A percentile compares a stretch with the other conserved stretches of the same genome.
These are phyloP conservation scores for Neofusicoccum ribis DNA, from an alignment of 2,329 filamentous ascomycete genomes.

Conservation along the genomic window DNA sequence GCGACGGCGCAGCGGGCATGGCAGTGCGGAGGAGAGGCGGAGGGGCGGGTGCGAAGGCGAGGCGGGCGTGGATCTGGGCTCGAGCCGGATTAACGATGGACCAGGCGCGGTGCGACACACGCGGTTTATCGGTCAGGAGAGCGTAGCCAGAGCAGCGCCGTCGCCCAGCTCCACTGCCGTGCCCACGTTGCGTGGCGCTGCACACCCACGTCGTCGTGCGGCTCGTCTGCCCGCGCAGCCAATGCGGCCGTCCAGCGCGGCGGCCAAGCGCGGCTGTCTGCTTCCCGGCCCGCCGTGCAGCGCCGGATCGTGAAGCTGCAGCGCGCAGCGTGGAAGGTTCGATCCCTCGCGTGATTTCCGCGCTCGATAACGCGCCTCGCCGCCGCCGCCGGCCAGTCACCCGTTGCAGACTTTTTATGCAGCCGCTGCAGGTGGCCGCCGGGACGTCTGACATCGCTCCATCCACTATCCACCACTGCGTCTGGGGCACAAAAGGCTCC, in stretches of 20 bases:
- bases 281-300: neutral
- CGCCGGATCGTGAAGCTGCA: neutral
- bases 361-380: too few relatives aligned
- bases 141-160: neutral
- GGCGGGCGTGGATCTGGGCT: neutral
- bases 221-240: too few relatives aligned
- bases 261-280: neutral
- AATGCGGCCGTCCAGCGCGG: neutral
- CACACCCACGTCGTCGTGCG: neutral
- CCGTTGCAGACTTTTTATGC: neutral
- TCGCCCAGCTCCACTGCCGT: neutral
- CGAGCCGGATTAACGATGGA: neutral
- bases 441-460: too few relatives aligned
- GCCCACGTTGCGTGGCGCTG: neutral
- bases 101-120: neutral
- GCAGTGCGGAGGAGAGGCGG: neutral
- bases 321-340: neutral
- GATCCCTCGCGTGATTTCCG: constrained; percentile 5
- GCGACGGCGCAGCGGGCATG: constrained; percentile 31
- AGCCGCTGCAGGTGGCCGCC: neutral
- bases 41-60: too few relatives aligned
- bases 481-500: neutral
- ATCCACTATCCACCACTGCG: too few relatives aligned
- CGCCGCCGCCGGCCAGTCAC: too few relatives aligned
- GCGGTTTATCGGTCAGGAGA: constrained; percentile 13